Percentiles rank a stretch among this genome's conserved stretches.
These are phyloP conservation scores for Acanthamoeba castellanii DNA, from an alignment of 208 protist genomes.

Conservation along the genomic window DNA sequence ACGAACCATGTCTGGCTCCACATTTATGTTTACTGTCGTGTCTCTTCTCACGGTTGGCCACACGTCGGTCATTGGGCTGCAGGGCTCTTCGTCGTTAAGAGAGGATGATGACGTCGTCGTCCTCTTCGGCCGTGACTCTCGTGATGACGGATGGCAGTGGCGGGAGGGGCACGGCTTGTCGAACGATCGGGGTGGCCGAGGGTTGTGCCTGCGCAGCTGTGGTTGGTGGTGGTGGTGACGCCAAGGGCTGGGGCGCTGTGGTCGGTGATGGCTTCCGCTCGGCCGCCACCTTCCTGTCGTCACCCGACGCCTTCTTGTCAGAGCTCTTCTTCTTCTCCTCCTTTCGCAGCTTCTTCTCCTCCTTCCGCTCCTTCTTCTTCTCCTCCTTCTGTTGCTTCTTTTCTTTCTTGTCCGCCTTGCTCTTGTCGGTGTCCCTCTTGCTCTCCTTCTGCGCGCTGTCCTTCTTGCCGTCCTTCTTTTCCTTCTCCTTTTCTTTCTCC, in stretches of 20 bases:
- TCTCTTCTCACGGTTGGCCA: background rate
- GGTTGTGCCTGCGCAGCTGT: background rate
- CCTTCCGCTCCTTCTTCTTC: background rate
- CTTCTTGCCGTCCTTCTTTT: constrained; percentile 1
- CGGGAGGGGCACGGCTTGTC: background rate
- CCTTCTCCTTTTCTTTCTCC: background rate
- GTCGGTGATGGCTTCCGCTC: background rate
- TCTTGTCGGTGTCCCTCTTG: background rate
- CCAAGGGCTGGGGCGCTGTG: background rate
- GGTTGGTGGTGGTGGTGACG: background rate
- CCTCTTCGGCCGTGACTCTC: background rate
- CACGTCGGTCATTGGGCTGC: background rate
- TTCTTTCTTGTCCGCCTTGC: background rate
- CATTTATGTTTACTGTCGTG: background rate
- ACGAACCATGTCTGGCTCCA: no score
- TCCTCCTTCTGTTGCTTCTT: background rate
- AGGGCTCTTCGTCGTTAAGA: background rate
- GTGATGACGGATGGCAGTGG: background rate
- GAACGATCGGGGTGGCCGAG: background rate
- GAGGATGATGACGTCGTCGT: constrained; percentile 21
- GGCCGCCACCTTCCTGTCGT: background rate
- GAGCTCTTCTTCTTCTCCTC: background rate
- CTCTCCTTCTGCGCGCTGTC: background rate
- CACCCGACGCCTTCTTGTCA: background rate
- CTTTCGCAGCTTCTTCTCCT: background rate